Base-by-base conservation (phyloP, 2,329 filamentous ascomycete species). In the Hymenotorrendiella dingleyae region DNA sequence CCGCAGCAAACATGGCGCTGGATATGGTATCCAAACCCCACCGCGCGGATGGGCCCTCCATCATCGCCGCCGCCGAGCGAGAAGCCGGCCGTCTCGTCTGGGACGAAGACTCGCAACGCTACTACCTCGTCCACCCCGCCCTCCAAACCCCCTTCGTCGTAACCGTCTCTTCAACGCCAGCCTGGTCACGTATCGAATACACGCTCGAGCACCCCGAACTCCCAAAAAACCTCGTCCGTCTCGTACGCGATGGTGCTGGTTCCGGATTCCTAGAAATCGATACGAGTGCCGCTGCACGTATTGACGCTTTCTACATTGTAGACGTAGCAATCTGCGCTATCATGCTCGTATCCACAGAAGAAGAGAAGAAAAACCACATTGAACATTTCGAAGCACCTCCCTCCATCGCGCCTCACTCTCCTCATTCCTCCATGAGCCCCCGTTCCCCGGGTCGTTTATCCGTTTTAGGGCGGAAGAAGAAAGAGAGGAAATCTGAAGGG, bases 51-150 rank as follows among this genome's bases (percentile, higher is more conserved):
- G 68, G 73, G 2, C 68, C 73, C 0, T 73, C 82, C 8, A 70
- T 80, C 8, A 69, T 80, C 4, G 70, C 71, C 45, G 75, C 80
- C 24, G 83, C 83, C 0, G 78, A 84, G 58, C 72, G 75, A 23
- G 83, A 88, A 63, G 80, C 78, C 53, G 84, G 79, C 19, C 73
- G 80, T 2, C 73, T 90, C 2, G 77, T 85, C n/a, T 88, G 82
- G 76, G 79, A 83, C 55, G 73, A 76, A 22, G 79, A 83, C 55
- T 72, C 67, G 43, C 61, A 64, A 5, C 73, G 67, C 53, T 73
- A 80, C 60, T 83, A 77, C 59, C 67, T 83, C n/a, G 76, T 75
- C 21, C 79, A 82, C 57, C 77, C 77, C 2, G 74, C 77, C 0
- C 68, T 82, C 14, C 73, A 74, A n/a, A 73, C 75, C 30, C 79